Conservation (phyloP, 306 rosid species). For the Glycine soja region DNA sequence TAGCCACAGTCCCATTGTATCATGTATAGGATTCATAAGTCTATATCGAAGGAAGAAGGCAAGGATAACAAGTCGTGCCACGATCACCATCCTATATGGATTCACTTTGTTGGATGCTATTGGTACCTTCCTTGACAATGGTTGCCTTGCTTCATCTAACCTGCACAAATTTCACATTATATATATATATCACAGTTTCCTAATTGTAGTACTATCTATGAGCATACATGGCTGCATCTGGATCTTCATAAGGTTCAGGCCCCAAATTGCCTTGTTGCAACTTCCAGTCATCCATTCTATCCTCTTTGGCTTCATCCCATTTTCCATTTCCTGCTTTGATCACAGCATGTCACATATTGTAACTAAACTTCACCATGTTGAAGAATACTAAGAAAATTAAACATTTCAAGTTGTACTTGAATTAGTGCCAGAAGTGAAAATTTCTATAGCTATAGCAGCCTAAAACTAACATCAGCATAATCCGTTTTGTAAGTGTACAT, state of each 20-base stretch:
- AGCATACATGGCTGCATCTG: conserved; percentile 67
- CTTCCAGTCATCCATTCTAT: conserved; percentile 93
- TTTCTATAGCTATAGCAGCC: conserved; percentile 42
- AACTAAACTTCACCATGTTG: conserved; percentile 5
- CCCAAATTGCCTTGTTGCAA: conserved; percentile 93
- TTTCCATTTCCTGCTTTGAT: conserved; percentile 67
- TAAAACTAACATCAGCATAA: not conserved
- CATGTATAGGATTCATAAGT: conserved; percentile 74
- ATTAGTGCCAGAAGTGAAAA: not conserved
- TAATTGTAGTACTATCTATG: not conserved
- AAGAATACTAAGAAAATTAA: not conserved
- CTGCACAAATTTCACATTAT: conserved; percentile 47
- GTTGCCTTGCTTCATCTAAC: conserved; percentile 93
- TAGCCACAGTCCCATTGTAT: conserved; percentile 81
- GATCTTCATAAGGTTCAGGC: conserved; percentile 80
- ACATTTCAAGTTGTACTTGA: too few relatives aligned
- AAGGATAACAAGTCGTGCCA: conserved; percentile 71
- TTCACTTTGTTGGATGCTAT: conserved; percentile 83
- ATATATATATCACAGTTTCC: not conserved
- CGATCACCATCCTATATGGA: conserved; percentile 85
- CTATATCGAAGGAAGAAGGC: conserved; percentile 77
- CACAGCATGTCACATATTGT: conserved; percentile 18
- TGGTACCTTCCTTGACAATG: conserved; percentile 87
- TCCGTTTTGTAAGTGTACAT: conserved; percentile 1
- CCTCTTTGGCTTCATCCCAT: conserved; percentile 80